A percentile compares a stretch with the other conserved stretches of the same genome.
phyloP scores from a whole-genome alignment of 2,329 filamentous ascomycete species.

The Ceratocystis cubensis region DNA sequence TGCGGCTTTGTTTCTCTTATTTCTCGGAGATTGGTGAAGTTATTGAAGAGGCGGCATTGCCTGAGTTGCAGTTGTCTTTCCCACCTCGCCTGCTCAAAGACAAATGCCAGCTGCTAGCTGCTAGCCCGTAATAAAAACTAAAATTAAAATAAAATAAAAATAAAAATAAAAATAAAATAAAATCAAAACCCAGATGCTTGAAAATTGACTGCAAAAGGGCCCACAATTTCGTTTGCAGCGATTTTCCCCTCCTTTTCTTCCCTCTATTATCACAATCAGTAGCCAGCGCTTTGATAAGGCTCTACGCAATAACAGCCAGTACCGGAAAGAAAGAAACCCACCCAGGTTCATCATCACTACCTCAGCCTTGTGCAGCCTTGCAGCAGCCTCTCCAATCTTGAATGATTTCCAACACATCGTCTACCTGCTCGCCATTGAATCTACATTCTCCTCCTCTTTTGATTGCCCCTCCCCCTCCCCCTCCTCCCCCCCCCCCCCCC shows the following conservation, averaged over 20 bases:
- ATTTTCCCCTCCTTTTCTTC: not conserved
- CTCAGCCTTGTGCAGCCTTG: not conserved
- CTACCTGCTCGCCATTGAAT: not conserved
- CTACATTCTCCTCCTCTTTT: not conserved
- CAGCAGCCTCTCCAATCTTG: not conserved
- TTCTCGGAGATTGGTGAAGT: too few relatives aligned
- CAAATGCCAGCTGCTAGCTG: not conserved
- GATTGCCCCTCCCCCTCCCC: not conserved
- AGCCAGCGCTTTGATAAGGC: not conserved
- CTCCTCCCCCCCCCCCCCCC: not conserved
- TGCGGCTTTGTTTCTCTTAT: too few relatives aligned
- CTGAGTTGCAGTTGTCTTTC: too few relatives aligned
- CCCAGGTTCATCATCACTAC: too few relatives aligned
- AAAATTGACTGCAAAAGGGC: not conserved
- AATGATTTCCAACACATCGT: not conserved
- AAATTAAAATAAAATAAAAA: too few relatives aligned
- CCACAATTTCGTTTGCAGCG: not conserved
- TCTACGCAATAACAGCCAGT: not conserved
- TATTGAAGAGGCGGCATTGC: too few relatives aligned
- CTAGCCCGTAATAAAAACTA: too few relatives aligned
- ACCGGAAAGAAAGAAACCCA: too few relatives aligned
- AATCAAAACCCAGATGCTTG: too few relatives aligned
- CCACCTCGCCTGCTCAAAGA: not conserved
- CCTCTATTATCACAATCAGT: not conserved
- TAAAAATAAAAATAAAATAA: too few relatives aligned